Percentiles rank a stretch among this genome's conserved stretches.
These are phyloP conservation scores for Angophora floribunda DNA, from an alignment of 345 rosid species.

Conservation along the genomic window DNA sequence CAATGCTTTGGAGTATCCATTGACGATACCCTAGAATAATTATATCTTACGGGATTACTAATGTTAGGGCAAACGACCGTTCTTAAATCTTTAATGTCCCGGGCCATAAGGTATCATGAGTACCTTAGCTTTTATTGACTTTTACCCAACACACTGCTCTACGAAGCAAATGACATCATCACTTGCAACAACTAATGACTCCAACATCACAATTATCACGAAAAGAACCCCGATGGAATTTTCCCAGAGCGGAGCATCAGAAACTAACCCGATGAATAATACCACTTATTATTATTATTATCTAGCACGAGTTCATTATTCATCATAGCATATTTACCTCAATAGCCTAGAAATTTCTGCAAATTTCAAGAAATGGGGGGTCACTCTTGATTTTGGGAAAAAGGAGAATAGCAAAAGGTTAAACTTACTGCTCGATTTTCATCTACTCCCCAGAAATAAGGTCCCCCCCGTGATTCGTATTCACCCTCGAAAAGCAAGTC, in stretches of 20 bases:
- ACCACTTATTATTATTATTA: too few relatives aligned
- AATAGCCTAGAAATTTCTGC: background rate
- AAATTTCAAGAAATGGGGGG: background rate
- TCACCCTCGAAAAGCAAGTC: background rate
- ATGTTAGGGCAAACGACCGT: background rate
- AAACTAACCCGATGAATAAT: too few relatives aligned
- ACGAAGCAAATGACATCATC: background rate
- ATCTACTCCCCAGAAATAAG: background rate
- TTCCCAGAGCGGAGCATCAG: too few relatives aligned
- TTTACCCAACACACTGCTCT: background rate
- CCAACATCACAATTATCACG: background rate
- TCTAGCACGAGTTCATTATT: background rate
- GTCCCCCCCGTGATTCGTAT: background rate
- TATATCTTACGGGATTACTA: background rate
- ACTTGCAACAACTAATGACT: background rate
- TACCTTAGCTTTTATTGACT: background rate
- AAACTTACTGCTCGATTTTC: background rate
- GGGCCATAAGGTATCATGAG: background rate
- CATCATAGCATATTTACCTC: background rate
- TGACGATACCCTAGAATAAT: background rate
- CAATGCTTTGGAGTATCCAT: rapidly evolving
- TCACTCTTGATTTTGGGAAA: background rate
- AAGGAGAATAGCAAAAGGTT: background rate
- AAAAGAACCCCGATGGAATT: background rate
- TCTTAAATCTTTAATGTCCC: background rate